These are phyloP conservation scores for Bondarzewia mesenterica DNA, from an alignment of 1,284 basidiomycete species.

Conservation along the genomic window DNA sequence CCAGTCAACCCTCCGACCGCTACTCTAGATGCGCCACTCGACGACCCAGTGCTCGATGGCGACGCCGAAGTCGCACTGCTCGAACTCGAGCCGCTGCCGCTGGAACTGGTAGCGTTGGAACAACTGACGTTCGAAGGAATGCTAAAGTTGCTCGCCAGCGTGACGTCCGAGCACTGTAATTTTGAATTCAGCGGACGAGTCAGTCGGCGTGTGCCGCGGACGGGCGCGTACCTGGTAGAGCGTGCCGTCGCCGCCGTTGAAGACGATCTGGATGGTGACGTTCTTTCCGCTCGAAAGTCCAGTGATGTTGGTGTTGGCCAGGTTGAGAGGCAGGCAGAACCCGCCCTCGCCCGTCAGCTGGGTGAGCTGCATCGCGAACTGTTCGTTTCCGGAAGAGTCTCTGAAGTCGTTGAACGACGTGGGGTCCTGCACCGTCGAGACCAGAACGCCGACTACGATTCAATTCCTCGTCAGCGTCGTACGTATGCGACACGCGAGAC, in stretches of 20 bases:
- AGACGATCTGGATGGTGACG: conserved; percentile 54
- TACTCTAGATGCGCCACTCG: conserved; percentile 13
- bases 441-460: conserved; percentile 38
- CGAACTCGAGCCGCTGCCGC: not conserved
- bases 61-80: conserved; percentile 8
- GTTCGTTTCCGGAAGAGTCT: conserved; percentile 11
- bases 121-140: conserved; percentile 23
- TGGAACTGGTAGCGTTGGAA: conserved; percentile 20
- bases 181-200: not conserved
- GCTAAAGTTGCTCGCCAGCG: conserved; percentile 43
- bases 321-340: conserved; percentile 55
- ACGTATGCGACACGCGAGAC: not conserved
- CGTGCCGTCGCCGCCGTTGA: conserved; percentile 56
- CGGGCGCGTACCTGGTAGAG: conserved; percentile 48
- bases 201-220: not conserved
- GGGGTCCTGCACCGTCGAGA: conserved; percentile 52
- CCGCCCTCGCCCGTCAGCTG: conserved; percentile 41
- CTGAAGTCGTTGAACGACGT: conserved; percentile 54
- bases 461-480: not conserved
- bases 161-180: conserved; percentile 61
- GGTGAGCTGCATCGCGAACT: conserved; percentile 37
- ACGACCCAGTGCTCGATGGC: conserved; percentile 11
- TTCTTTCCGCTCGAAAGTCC: conserved; percentile 47
- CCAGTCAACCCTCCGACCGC: conserved; percentile 12
- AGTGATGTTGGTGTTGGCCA: conserved; percentile 40